Percentiles rank a stretch among this genome's conserved stretches.
These are phyloP conservation scores for Fraxinus cuspidata DNA, from an alignment of 257 asterid species.

Conservation along the genomic window DNA sequence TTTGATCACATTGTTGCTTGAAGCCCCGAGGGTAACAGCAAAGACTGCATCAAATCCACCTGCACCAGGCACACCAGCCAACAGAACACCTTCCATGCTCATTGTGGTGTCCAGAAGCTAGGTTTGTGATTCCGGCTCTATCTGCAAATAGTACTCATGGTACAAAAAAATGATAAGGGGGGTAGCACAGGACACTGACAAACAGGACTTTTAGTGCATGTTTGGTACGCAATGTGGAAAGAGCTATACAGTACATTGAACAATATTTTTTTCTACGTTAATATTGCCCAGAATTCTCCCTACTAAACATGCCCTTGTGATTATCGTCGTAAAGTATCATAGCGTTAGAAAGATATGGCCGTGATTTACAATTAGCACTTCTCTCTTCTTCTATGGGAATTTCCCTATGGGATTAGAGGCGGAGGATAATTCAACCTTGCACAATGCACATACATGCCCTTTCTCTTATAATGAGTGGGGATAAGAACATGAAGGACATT, in stretches of 20 bases:
- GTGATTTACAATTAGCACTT: background rate
- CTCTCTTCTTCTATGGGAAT: background rate
- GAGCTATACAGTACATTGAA: too few species aligned
- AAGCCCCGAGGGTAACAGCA: constrained; percentile 73
- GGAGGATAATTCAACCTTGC: background rate
- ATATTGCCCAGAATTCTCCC: background rate
- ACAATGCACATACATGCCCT: background rate
- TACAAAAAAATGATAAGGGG: constrained; percentile 12
- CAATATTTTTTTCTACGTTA: too few species aligned
- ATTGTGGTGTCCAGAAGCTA: constrained; percentile 73
- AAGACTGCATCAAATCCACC: constrained; percentile 97
- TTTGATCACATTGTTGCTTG: constrained; percentile 52
- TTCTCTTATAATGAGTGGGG: background rate
- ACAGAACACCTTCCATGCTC: constrained; percentile 74
- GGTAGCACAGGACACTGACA: background rate
- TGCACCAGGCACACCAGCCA: constrained; percentile 98
- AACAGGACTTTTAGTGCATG: background rate
- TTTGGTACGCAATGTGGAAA: too few species aligned
- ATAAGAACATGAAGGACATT: background rate
- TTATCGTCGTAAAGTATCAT: background rate
- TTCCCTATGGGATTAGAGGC: background rate
- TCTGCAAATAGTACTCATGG: constrained; percentile 47
- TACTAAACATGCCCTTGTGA: background rate
- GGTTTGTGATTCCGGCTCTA: constrained; percentile 91
- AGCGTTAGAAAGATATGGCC: background rate